Evolutionary conservation across 352 stramenopile species (phyloP).

Genomic region (Pythium apleroticum): DNA sequence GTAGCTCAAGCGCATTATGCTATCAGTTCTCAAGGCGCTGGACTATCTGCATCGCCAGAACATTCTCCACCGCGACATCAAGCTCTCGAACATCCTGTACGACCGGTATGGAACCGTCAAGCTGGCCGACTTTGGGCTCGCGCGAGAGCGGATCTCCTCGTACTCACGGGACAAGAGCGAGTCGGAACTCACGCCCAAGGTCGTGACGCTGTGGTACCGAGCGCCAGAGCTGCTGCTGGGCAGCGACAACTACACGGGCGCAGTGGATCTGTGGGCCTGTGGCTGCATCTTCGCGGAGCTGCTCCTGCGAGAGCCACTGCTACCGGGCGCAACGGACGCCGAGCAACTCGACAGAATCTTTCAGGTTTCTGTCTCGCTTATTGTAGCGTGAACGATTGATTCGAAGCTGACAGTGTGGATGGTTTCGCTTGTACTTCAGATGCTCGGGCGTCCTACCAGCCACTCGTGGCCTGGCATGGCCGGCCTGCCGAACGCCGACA

Average conservation of each 20-base stretch:
- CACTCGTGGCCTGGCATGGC: conserved; percentile 59
- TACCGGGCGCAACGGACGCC: conserved; percentile 61
- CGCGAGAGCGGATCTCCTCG: conserved; percentile 52
- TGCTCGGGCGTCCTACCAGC: conserved; percentile 63
- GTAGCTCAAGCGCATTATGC: conserved; percentile 88
- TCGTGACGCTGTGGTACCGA: conserved; percentile 96
- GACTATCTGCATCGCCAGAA: conserved; percentile 80
- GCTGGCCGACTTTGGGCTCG: conserved; percentile 67
- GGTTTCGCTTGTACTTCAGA: conserved; percentile 18
- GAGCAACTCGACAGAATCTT: conserved; percentile 79
- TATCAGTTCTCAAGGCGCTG: conserved; percentile 82
- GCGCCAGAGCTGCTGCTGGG: conserved; percentile 92
- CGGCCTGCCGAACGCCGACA: conserved; percentile 39
- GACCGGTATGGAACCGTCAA: conserved; percentile 70
- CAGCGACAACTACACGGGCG: conserved; percentile 76
- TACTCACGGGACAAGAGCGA: conserved; percentile 77
- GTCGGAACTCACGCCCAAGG: conserved; percentile 60
- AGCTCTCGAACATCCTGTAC: conserved; percentile 94
- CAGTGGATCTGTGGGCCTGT: conserved; percentile 91
- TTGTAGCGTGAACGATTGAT: too few species aligned
- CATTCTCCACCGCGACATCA: conserved; percentile 93
- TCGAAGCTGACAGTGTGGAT: too few species aligned
- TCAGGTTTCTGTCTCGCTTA: conserved; percentile 21
- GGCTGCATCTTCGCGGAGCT: conserved; percentile 69
- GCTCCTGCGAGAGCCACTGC: conserved; percentile 52